Base-by-base conservation (phyloP, 768 basidiomycete species). In the Auriscalpium vulgare region DNA sequence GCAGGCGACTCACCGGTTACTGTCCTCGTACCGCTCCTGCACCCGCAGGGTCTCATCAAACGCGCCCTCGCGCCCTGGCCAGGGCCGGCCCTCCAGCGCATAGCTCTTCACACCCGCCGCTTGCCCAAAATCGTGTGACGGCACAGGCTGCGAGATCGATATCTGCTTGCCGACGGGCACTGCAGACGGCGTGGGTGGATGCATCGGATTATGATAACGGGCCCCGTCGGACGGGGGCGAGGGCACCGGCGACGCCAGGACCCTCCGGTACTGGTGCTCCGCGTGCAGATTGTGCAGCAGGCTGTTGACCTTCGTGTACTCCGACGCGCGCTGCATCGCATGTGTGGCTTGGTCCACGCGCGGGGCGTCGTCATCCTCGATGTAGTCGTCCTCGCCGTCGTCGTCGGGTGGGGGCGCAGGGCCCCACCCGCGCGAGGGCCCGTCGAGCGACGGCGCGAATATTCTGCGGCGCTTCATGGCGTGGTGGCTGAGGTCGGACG, bases 211-310 rank as follows among this genome's bases (percentile, higher is more conserved):
- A 29, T 13, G 40, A 17, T 14, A 43, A 9, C 13, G 40, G 40
- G 51, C 53, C 51, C 21, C 37, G 16, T 46, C 47, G 23, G 36
- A 37, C 13, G 52, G 43, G 19, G 29, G 29, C 29, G 29, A 4
- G 29, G 29, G 29, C 29, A 37, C 17, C 37, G 54, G 50, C 29
- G 60, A n/a, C 13, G 60, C 58, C 38, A 73, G 82, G 23, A 82
- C 56, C 37, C 81, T 71, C 50, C 87, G 77, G 63, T 87, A 84
- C 53, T 85, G 81, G 60, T 86, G 77, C 21, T 84, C 74, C 40
- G 81, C 75, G 62, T 91, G 88, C 51, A 90, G 66, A 62, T 89
- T 82, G 55, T 85, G 82, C 38, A 91, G 78, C 60, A 87, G 70
- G 48, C 62, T 77, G 68, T 91, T 91, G 55, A 79, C 73, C 36